phyloP scores from a whole-genome alignment of 176 grass and related monocot genomes.

The Melocanna baccifera region DNA sequence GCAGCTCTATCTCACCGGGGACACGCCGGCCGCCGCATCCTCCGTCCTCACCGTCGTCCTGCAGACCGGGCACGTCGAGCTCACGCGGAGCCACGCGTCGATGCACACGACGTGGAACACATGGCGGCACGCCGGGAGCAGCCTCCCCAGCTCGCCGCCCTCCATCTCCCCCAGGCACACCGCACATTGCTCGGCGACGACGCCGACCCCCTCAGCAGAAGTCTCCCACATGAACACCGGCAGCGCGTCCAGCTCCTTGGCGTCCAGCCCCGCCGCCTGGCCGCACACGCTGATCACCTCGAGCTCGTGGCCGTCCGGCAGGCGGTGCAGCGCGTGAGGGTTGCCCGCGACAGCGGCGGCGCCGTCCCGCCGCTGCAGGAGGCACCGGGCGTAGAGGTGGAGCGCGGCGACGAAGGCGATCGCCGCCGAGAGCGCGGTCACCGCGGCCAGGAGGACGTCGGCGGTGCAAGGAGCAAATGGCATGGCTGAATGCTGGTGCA shows the following conservation, averaged over 20 bases:
- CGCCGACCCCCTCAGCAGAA: neutral
- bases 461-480: neutral
- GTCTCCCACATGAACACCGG: slow-evolving; percentile 40
- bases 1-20: neutral
- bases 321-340: neutral
- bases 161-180: slow-evolving; percentile 56
- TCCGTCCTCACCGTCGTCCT: slow-evolving; percentile 30
- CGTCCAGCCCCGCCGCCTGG: slow-evolving; percentile 22
- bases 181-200: slow-evolving; percentile 14
- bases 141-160: slow-evolving; percentile 44
- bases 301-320: slow-evolving; percentile 6
- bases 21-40: neutral
- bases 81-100: slow-evolving; percentile 50
- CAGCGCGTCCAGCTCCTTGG: slow-evolving; percentile 40
- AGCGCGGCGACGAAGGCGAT: slow-evolving; percentile 47
- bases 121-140: slow-evolving; percentile 56
- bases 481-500: neutral
- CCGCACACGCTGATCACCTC: neutral
- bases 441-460: slow-evolving; percentile 33
- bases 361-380: neutral
- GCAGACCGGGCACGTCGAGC: slow-evolving; percentile 58
- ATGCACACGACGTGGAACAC: slow-evolving; percentile 56
- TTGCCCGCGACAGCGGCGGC: neutral
- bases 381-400: slow-evolving; percentile 45
- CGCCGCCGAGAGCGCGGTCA: slow-evolving; percentile 44